Percentiles rank a stretch among this genome's conserved stretches.
phyloP scores from a whole-genome alignment of 2,329 filamentous ascomycete genomes.

The Scytalidium lignicola region DNA sequence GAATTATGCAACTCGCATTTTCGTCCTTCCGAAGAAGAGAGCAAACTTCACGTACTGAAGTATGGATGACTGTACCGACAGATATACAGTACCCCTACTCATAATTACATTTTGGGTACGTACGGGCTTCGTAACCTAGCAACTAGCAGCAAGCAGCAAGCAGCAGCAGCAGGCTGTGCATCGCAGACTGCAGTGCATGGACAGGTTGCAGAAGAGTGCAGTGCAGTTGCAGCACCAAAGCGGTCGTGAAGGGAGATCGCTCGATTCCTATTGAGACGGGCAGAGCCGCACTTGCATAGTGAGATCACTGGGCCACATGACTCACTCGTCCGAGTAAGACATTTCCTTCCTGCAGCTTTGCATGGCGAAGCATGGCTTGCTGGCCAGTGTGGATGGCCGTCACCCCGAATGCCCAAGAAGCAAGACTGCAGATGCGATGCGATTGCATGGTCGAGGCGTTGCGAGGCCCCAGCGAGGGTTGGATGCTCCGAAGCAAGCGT shows the following conservation, averaged over 20 bases:
- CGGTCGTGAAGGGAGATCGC: slow-evolving; percentile 3
- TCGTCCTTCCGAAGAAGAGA: no score
- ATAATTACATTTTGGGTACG: no score
- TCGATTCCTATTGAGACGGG: slow-evolving; percentile 10
- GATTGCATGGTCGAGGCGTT: no score
- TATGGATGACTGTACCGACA: neutral
- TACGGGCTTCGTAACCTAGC: no score
- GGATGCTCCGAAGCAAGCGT: no score
- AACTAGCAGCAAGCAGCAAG: neutral
- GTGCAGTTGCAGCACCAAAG: neutral
- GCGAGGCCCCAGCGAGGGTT: no score
- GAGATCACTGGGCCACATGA: neutral
- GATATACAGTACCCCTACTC: neutral
- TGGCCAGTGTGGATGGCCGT: no score
- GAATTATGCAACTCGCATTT: no score
- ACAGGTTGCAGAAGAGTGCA: neutral
- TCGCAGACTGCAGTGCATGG: neutral
- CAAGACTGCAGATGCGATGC: no score
- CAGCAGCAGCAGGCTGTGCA: neutral
- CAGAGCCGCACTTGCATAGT: slow-evolving; percentile 13
- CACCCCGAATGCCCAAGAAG: no score
- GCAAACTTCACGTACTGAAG: neutral
- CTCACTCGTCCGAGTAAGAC: neutral
- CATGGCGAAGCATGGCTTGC: no score
- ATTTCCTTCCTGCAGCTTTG: neutral